Conservation (phyloP, 139 green algal species). For the Micractinium sp. region DNA sequence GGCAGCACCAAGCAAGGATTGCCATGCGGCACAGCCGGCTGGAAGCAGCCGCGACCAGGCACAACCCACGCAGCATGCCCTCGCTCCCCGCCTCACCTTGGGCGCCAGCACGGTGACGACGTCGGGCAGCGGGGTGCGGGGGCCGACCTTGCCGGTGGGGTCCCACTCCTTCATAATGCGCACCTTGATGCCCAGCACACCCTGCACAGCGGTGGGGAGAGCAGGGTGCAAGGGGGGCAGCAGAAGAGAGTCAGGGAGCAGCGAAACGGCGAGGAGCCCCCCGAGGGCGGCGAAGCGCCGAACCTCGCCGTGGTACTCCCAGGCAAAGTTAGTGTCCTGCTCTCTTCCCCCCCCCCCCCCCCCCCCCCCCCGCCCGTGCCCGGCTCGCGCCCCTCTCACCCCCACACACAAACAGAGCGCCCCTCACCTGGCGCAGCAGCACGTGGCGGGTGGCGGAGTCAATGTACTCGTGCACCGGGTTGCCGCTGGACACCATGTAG, state of each 20-base stretch:
- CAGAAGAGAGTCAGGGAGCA: not conserved
- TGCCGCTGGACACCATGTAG: constrained; percentile 94
- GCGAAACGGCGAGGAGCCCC: not conserved
- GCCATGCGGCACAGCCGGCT: not conserved
- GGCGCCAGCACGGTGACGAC: constrained; percentile 91
- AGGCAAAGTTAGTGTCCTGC: too few species aligned
- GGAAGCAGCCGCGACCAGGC: not conserved
- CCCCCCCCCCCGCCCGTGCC: too few species aligned
- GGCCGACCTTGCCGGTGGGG: constrained; percentile 93
- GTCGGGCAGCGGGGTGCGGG: constrained; percentile 94
- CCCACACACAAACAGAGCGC: too few species aligned
- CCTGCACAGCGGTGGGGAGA: constrained; percentile 31
- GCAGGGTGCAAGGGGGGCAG: not conserved
- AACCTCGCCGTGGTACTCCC: too few species aligned
- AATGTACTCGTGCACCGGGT: constrained; percentile 93
- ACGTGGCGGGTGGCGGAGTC: constrained; percentile 96
- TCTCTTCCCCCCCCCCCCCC: too few species aligned
- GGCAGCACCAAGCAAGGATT: too few species aligned
- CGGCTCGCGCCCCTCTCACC: too few species aligned
- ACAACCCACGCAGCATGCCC: not conserved
- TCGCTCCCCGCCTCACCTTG: constrained; percentile 64
- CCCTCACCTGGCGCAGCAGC: constrained; percentile 86
- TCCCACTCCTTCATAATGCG: constrained; percentile 99
- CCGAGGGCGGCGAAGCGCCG: too few species aligned
- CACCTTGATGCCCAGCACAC: constrained; percentile 97